Base-by-base conservation (phyloP, 805 yeast genomes). In the Komagataella kurtzmanii region DNA sequence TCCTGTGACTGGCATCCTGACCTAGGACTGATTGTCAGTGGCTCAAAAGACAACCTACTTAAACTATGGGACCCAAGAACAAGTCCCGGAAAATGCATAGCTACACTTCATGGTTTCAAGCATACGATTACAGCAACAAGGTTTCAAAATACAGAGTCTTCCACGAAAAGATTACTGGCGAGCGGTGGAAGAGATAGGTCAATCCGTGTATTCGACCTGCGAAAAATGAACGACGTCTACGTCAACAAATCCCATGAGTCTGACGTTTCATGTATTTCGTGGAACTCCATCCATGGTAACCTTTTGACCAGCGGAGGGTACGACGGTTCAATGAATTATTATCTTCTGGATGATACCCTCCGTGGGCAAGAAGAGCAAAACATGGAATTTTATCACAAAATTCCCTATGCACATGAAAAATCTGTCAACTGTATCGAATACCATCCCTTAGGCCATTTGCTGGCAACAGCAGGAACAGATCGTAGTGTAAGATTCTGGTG, bases 21-120 rank as follows among this genome's bases (percentile, higher is more conserved):
- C 10, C 69, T 88, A 66, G 97, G 97, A 0, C 72, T 93, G 24
- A 75, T 93, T 50, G 97, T 85, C 0, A 79, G 90, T 56, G 99
- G 97, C 0, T 93, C 98, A 0, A 93, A 95, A 64, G 99, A 93
- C 67, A 95, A 95, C 65, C 70, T 89, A 57, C 79, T 93, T 49
- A 89, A 90, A 67, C 71, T 93, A 23, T 93, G 99, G 99, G 99
- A 93, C 64, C 99, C 99, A 8, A 75, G 99, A 55, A 73, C 80
- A 4, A 81, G 84, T 0, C 40, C 40, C 40, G 40, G 40, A 30
- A 74, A 74, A 49, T 82, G 91, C 56, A 71, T 93, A 6, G 73
- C 88, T 2, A 90, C 97, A 0, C 66, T 93, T 24, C 88, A 89
- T 61, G 96, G 95, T 10, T 91, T 88, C 67, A 93, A 95, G 61